These are phyloP conservation scores for Mycena haematopus DNA, from an alignment of 768 basidiomycete genomes.

Conservation along the genomic window DNA sequence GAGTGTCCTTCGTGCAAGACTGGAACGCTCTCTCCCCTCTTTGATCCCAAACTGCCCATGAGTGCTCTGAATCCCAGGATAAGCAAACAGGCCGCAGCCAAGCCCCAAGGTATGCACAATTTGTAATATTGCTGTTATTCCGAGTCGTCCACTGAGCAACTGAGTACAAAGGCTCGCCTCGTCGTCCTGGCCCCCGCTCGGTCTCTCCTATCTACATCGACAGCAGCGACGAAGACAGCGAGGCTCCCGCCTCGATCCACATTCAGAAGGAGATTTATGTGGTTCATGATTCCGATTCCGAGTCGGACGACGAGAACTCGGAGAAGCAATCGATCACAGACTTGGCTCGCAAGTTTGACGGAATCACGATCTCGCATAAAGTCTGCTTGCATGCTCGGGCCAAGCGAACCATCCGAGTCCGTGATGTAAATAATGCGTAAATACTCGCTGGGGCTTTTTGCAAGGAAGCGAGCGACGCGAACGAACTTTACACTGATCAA, in stretches of 20 bases:
- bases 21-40: conserved; percentile 65
- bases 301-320: neutral
- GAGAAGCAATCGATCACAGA: conserved; percentile 6
- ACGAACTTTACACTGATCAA: no score
- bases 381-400: conserved; percentile 17
- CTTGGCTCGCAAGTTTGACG: conserved; percentile 11
- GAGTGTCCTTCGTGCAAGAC: conserved; percentile 72
- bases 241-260: neutral
- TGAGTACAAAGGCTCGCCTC: conserved; percentile 43
- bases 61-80: conserved; percentile 41
- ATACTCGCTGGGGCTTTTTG: no score
- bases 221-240: conserved; percentile 14
- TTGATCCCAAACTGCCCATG: conserved; percentile 44
- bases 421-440: neutral
- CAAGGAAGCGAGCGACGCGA: neutral
- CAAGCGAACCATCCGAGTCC: neutral
- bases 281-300: conserved; percentile 28
- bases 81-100: conserved; percentile 52
- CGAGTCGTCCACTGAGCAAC: neutral
- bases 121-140: neutral
- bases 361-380: conserved; percentile 19
- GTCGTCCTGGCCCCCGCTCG: conserved; percentile 2
- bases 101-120: conserved; percentile 48
- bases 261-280: conserved; percentile 12
- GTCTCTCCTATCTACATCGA: conserved; percentile 3